These are phyloP conservation scores for Lagenidium sp. DNA, from an alignment of 352 stramenopile species.

Conservation along the genomic window DNA sequence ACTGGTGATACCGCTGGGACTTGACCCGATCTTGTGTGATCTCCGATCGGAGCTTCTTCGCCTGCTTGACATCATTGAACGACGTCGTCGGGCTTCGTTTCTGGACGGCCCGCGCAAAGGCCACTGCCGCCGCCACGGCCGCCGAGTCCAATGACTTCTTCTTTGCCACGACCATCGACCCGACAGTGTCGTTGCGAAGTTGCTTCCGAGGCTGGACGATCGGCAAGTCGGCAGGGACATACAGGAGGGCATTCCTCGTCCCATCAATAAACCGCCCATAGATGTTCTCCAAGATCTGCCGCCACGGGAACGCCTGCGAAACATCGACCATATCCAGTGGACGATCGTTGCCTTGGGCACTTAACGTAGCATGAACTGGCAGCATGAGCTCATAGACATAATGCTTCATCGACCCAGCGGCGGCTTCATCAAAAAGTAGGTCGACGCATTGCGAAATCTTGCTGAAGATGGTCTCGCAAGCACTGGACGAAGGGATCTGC, in stretches of 20 bases:
- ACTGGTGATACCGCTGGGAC: conserved; percentile 41
- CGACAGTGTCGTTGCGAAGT: too few species aligned
- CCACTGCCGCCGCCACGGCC: conserved; percentile 10
- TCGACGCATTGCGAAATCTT: conserved; percentile 51
- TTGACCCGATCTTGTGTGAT: conserved; percentile 41
- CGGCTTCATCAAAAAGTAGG: conserved; percentile 26
- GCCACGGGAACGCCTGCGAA: conserved; percentile 42
- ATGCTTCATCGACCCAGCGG: conserved; percentile 31
- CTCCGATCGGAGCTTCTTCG: conserved; percentile 40
- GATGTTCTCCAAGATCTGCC: conserved; percentile 42
- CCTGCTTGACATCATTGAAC: conserved; percentile 5
- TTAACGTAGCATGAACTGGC: conserved; percentile 35
- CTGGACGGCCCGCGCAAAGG: conserved; percentile 9
- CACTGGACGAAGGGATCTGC: conserved; percentile 15
- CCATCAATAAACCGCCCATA: conserved; percentile 56
- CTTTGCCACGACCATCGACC: too few species aligned
- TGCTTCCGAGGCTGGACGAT: not conserved
- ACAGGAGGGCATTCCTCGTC: conserved; percentile 34
- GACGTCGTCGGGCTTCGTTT: conserved; percentile 6
- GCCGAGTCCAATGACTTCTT: conserved; percentile 5
- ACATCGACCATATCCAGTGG: not conserved
- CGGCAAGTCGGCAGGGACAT: conserved; percentile 13
- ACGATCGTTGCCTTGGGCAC: conserved; percentile 2
- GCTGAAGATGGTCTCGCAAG: conserved; percentile 50
- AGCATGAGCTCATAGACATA: conserved; percentile 37